These are phyloP conservation scores for Pseudocercospora fuligena DNA, from an alignment of 2,329 filamentous ascomycete genomes.

Conservation along the genomic window DNA sequence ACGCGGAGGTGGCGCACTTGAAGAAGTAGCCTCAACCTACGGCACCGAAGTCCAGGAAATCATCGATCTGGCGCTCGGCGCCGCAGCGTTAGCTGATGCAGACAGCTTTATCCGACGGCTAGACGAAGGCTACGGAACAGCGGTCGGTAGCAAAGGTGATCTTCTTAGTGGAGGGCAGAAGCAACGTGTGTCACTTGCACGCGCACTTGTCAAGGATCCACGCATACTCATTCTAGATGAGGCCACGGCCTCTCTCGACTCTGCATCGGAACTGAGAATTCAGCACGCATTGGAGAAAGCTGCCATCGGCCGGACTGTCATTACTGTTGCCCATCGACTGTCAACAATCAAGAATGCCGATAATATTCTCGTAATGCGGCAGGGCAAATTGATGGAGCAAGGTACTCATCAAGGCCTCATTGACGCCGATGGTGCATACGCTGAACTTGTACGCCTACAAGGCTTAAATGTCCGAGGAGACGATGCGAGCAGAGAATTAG, in stretches of 20 bases:
- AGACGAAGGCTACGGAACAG: constrained; percentile 54
- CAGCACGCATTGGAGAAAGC: constrained; percentile 46
- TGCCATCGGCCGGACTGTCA: constrained; percentile 44
- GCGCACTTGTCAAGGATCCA: constrained; percentile 48
- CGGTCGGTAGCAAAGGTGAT: constrained; percentile 49
- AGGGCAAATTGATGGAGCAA: constrained; percentile 46
- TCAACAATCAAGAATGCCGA: constrained; percentile 47
- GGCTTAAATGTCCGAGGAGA: neutral
- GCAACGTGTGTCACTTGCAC: constrained; percentile 51
- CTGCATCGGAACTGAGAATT: constrained; percentile 35
- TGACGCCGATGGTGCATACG: constrained; percentile 45
- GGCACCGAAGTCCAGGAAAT: constrained; percentile 36
- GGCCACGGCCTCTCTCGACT: constrained; percentile 45
- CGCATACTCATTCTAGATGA: constrained; percentile 50
- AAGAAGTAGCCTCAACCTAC: constrained; percentile 21
- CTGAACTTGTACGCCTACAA: constrained; percentile 50
- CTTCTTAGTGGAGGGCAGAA: constrained; percentile 47
- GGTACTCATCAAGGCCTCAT: constrained; percentile 41
- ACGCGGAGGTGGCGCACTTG: constrained; percentile 56
- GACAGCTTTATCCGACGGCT: constrained; percentile 58
- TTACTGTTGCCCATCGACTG: constrained; percentile 50
- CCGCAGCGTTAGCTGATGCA: constrained; percentile 63
- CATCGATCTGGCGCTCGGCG: constrained; percentile 54
- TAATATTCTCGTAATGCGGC: constrained; percentile 49
- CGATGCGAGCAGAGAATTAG: neutral